Evolutionary conservation across 2,329 filamentous ascomycete genomes (phyloP), one percentile per base, ranked within the genome.

Genomic region (Emericellopsis atlantica): DNA sequence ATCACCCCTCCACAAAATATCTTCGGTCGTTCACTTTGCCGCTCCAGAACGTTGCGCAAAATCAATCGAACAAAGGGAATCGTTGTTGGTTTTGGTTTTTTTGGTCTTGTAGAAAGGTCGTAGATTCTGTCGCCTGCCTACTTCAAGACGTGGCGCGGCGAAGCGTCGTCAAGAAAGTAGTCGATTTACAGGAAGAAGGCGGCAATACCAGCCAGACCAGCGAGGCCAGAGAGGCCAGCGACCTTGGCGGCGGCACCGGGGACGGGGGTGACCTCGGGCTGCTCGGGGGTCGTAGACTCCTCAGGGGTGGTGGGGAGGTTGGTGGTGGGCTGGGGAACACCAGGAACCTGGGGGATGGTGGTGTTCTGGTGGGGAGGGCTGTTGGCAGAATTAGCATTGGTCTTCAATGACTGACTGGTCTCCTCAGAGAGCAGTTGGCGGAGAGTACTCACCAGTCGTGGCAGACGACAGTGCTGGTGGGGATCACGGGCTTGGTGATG

Each of bases 151-250:
- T 59, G 55, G 52, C 26, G 52, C 50, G 50, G 52, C 50, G 51
- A 60, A 50, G 50, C 51, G 54, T 51, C 26, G 26, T 29, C 26
- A 29, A 29, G 51, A 54, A 48, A 26, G 37, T 33, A 26, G 49
- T 51, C 56, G 58, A 65, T 69, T 72, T 76, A 78, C 65, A 77
- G 67, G 55, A 69, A 55, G 58, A 72, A 64, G 57, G 72, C 74
- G 54, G 70, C 74, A 46, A 79, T 57, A 55, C 70, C 76, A 57
- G 79, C 64, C 50, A 78, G 57, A 66, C 70, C 75, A 51, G 72
- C 75, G 51, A 80, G 70, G 50, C 65, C 72, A 34, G 74, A 76
- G 51, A 76, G 59, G 53, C 64, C 70, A 49, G 68, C 67, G 48
- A 61, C 61, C 66, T 72, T 74, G 66, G 64, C 70, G 48, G 73